phyloP scores from a whole-genome alignment of 2,329 filamentous ascomycete genomes.

The Sclerotinia minor region DNA sequence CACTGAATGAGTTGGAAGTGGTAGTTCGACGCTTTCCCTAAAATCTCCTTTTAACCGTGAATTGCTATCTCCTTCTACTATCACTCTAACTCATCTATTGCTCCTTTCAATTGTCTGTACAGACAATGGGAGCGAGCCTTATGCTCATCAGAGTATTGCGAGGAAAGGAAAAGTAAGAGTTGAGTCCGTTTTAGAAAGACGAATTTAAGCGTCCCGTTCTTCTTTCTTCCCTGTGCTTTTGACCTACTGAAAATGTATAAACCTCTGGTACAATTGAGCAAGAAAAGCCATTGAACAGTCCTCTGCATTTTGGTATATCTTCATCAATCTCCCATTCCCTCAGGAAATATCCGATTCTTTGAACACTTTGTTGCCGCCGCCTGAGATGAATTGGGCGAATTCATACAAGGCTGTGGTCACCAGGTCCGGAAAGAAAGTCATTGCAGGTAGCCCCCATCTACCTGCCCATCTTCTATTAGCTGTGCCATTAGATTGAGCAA shows the following conservation, averaged over 20 bases:
- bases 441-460: not conserved
- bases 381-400: no score
- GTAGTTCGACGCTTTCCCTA: not conserved
- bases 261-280: not conserved
- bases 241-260: not conserved
- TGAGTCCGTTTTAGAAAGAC: not conserved
- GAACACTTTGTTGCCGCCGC: no score
- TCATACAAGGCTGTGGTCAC: not conserved
- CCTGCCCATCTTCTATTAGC: not conserved
- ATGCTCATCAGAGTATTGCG: not conserved
- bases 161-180: no score
- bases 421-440: not conserved
- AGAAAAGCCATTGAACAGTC: no score
- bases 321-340: no score
- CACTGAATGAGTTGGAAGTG: not conserved
- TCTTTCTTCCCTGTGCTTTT: not conserved
- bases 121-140: not conserved
- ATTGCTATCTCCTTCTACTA: not conserved
- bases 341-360: no score
- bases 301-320: not conserved
- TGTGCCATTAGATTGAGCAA: no score
- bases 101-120: not conserved
- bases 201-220: not conserved
- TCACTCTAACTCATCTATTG: not conserved
- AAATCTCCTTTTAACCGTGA: not conserved